Conservation (phyloP, 768 basidiomycete genomes). For the Auricularia heimuer region DNA sequence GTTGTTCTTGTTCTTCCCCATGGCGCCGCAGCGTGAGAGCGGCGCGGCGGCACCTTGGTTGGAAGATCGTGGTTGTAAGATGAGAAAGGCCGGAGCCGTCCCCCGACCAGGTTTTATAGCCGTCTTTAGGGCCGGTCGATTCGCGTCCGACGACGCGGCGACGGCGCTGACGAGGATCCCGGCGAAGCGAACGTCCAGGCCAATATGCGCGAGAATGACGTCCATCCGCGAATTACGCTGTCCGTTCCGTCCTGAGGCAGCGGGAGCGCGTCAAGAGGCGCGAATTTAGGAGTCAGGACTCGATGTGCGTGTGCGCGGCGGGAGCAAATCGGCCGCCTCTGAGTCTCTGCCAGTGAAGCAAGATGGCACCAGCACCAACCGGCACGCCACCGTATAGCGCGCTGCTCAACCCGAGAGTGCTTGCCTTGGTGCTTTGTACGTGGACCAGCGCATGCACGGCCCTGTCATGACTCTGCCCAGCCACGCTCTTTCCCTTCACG, state of each 20-base stretch:
- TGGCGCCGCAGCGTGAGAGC: not conserved
- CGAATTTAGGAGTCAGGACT: not conserved
- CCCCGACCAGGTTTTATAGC: not conserved
- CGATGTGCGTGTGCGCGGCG: not conserved
- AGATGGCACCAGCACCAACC: not conserved
- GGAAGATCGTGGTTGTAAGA: conserved; percentile 1
- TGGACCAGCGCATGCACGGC: not conserved
- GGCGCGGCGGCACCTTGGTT: not conserved
- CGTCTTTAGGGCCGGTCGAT: not conserved
- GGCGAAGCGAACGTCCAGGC: not conserved
- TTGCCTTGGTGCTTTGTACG: not conserved
- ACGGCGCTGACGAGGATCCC: not conserved
- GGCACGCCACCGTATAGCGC: not conserved
- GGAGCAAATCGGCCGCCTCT: not conserved
- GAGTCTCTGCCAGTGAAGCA: not conserved
- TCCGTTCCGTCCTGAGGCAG: not conserved
- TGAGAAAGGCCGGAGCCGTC: not conserved
- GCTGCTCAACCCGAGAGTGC: not conserved
- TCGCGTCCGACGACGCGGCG: not conserved
- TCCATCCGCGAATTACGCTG: too few relatives aligned
- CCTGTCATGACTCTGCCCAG: not conserved
- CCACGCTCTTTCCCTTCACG: conserved; percentile 12
- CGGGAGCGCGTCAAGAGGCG: not conserved
- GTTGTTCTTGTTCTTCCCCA: not conserved
- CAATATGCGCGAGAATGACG: not conserved